Conservation (phyloP, 2,329 filamentous ascomycete genomes). For the Hymenoscyphus repandus region DNA sequence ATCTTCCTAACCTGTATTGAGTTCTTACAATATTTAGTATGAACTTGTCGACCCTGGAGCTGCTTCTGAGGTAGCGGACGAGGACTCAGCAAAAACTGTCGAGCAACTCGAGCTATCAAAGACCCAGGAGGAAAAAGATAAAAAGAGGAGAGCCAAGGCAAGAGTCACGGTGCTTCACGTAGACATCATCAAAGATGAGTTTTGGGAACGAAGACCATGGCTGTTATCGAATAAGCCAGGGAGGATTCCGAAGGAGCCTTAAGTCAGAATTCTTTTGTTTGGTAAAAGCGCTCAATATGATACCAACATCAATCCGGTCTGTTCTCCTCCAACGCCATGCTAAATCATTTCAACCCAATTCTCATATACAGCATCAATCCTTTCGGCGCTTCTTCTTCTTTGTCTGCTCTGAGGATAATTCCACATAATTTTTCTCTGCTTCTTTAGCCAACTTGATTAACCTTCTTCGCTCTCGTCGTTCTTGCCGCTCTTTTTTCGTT, state of each 20-base stretch:
- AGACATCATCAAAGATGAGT: conserved; percentile 92
- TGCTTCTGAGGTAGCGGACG: conserved; percentile 35
- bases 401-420: conserved; percentile 26
- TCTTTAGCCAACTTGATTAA: conserved; percentile 30
- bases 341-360: conserved; percentile 1
- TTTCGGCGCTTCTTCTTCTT: conserved; percentile 30
- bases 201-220: conserved; percentile 88
- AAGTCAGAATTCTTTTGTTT: conserved; percentile 11
- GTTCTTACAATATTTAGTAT: conserved; percentile 44
- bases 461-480: conserved; percentile 34
- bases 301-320: conserved; percentile 11
- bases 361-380: conserved; percentile 4
- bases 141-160: conserved; percentile 75
- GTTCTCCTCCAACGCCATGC: conserved; percentile 22
- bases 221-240: conserved; percentile 70
- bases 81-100: conserved; percentile 42
- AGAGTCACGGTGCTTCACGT: conserved; percentile 76
- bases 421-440: conserved; percentile 11
- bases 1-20: background rate
- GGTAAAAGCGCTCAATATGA: conserved; percentile 9
- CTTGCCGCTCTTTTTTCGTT: conserved; percentile 35
- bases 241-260: conserved; percentile 56
- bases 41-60: conserved; percentile 58
- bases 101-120: conserved; percentile 60
- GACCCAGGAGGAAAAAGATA: conserved; percentile 77